phyloP scores from a whole-genome alignment of 2,329 filamentous ascomycete genomes.

The Elsinoe ampelina region DNA sequence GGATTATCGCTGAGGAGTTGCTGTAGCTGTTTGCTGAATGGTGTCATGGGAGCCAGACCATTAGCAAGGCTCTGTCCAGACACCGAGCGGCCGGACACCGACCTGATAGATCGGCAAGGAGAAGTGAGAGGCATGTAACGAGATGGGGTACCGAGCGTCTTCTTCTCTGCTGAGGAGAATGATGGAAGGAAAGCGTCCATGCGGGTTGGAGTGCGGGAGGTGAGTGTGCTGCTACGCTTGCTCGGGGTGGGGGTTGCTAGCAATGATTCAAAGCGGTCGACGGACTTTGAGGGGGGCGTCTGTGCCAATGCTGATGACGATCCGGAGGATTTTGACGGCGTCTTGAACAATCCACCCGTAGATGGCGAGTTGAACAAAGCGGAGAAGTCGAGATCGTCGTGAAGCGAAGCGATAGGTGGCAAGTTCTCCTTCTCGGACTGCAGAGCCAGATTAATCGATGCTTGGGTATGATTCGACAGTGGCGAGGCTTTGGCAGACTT shows the following conservation, averaged over 20 bases:
- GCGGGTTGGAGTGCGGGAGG: conserved; percentile 23
- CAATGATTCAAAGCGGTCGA: conserved; percentile 29
- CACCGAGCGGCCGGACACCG: conserved; percentile 26
- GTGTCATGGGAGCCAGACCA: conserved; percentile 36
- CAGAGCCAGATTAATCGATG: conserved; percentile 28
- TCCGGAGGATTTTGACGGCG: conserved; percentile 38
- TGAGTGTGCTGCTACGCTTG: conserved; percentile 25
- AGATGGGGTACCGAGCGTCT: conserved; percentile 13
- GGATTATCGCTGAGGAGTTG: conserved; percentile 50
- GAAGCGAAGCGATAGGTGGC: conserved; percentile 32
- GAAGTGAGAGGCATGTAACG: conserved; percentile 13
- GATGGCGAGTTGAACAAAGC: conserved; percentile 53
- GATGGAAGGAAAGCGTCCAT: conserved; percentile 30
- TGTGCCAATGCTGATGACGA: conserved; percentile 50
- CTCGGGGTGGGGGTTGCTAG: conserved; percentile 38
- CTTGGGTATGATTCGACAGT: conserved; percentile 11
- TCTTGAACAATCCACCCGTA: conserved; percentile 44
- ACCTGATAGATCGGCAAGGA: conserved; percentile 30
- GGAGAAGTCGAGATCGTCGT: conserved; percentile 45
- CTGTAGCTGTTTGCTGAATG: conserved; percentile 54
- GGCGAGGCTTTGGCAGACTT: conserved; percentile 16
- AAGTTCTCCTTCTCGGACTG: conserved; percentile 51
- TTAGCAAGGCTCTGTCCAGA: conserved; percentile 14
- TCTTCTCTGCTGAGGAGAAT: conserved; percentile 23
- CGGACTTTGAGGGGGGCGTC: conserved; percentile 51